Percentiles rank a stretch among this genome's conserved stretches.
These are phyloP conservation scores for Turritis glabra DNA, from an alignment of 345 rosid species.

Conservation along the genomic window DNA sequence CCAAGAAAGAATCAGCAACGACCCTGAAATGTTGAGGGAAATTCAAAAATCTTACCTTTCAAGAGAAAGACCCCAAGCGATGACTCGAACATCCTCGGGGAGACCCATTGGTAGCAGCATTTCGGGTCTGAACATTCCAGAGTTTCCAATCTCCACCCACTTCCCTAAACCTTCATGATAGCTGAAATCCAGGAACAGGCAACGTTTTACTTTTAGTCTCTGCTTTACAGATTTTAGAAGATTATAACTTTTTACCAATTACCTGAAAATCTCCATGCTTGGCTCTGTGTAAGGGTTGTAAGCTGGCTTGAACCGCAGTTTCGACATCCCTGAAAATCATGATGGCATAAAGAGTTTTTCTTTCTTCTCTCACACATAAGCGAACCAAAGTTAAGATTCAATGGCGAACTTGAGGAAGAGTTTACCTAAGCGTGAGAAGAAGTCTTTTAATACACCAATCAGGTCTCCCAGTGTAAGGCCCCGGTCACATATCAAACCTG, in stretches of 20 bases:
- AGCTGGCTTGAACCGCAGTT: slow-evolving; percentile 87
- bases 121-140: slow-evolving; percentile 97
- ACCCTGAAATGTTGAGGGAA: neutral
- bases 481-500: slow-evolving; percentile 90
- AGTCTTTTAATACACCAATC: slow-evolving; percentile 82
- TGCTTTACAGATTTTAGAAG: neutral
- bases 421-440: slow-evolving; percentile 88
- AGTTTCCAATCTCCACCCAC: slow-evolving; percentile 97
- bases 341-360: neutral
- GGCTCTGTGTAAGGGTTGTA: slow-evolving; percentile 99
- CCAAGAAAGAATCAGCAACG: slow-evolving; percentile 12
- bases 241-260: neutral
- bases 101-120: slow-evolving; percentile 97
- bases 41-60: slow-evolving; percentile 62
- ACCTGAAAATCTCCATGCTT: slow-evolving; percentile 97
- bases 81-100: slow-evolving; percentile 83
- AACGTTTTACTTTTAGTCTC: neutral
- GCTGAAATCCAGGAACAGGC: slow-evolving; percentile 42
- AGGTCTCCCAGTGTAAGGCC: slow-evolving; percentile 95
- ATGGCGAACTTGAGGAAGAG: neutral
- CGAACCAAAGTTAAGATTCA: neutral
- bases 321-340: slow-evolving; percentile 70
- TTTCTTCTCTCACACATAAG: neutral
- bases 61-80: slow-evolving; percentile 97
- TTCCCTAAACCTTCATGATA: slow-evolving; percentile 80